Base-by-base conservation (phyloP, 768 basidiomycete species). In the Boletus sp. region DNA sequence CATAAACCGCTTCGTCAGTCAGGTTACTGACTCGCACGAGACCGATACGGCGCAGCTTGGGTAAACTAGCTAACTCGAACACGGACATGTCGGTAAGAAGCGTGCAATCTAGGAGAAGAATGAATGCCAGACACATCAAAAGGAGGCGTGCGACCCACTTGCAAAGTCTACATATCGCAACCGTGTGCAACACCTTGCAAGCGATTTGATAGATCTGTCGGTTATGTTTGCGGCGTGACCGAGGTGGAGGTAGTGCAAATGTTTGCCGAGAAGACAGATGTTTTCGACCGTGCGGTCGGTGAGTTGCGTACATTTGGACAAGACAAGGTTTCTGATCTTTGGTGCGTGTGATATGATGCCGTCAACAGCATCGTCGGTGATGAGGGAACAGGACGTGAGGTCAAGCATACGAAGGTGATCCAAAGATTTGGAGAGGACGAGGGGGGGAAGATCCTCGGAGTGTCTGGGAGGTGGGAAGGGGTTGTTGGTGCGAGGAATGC, bases 101-200 rank as follows among this genome's bases (percentile, higher is more conserved):
- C 4, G 82, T 74, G 64, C 96, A 98, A 73, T 93, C 91, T 94
- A 67, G 49, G 46, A 53, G 27, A 19, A 23, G 43, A 51, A 63
- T 55, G 52, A 59, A 38, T 30, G 50, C 48, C 64, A 13, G 27
- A 30, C 3, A 33, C 27, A 38, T 27, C 5, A 2, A 43, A 40
- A 48, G 11, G 13, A 25, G 14, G 47, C 35, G 43, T 25, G 47
- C 13, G 8, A 81, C 90, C 66, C 55, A 95, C 94, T 94, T 6
- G 97, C 97, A 57, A 99, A 87, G 71, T 99, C 97, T 60, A 99
- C 85, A 68, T 98, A 99, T 63, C 97, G 79, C 59, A 99, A 71
- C 30, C 96, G 80, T 1, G 90, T 93, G 72, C 97, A 99, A 34
- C 83, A 80, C 40, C 91, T 79, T 11, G 93, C 95, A 23, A 99